Percentiles rank a stretch among this genome's conserved stretches.
These are phyloP conservation scores for Xenoacremonium recifei DNA, from an alignment of 2,329 filamentous ascomycete genomes.

Conservation along the genomic window DNA sequence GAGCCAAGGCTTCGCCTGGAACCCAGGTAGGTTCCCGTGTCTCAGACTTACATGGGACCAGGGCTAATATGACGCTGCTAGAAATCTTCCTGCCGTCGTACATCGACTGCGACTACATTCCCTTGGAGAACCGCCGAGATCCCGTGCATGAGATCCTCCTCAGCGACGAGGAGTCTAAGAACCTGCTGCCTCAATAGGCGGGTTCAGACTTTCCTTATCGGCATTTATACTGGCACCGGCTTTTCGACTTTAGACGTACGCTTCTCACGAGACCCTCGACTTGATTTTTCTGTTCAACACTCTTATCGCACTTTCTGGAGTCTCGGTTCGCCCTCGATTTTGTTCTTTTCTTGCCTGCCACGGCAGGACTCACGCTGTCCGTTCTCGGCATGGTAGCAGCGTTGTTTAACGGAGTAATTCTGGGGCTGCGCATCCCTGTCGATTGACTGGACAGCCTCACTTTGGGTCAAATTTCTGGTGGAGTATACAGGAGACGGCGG, in stretches of 20 bases:
- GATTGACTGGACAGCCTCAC: constrained; percentile 24
- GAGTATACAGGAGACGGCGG: constrained; percentile 25
- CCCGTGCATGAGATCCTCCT: constrained; percentile 76
- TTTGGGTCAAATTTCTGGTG: constrained; percentile 22
- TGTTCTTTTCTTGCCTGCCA: not conserved
- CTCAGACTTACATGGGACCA: not conserved
- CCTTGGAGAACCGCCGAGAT: constrained; percentile 73
- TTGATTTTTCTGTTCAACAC: constrained; percentile 7
- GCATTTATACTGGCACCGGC: constrained; percentile 17
- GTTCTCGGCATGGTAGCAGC: not conserved
- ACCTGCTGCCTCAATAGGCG: constrained; percentile 63
- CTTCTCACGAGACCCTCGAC: constrained; percentile 26
- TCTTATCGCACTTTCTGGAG: not conserved
- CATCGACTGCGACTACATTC: constrained; percentile 70
- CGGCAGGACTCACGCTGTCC: not conserved
- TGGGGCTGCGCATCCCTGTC: constrained; percentile 18
- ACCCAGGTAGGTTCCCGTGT: constrained; percentile 56
- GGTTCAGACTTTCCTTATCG: constrained; percentile 5
- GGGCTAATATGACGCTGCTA: constrained; percentile 29
- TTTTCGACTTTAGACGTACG: constrained; percentile 24
- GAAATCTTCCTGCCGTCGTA: constrained; percentile 83
- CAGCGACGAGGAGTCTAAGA: constrained; percentile 72
- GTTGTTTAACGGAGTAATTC: constrained; percentile 24
- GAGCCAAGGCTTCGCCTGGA: constrained; percentile 81
- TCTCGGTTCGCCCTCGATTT: too few species aligned